Percentiles rank a stretch among this genome's conserved stretches.
phyloP scores from a whole-genome alignment of 306 rosid genomes.

The Geum urbanum region DNA sequence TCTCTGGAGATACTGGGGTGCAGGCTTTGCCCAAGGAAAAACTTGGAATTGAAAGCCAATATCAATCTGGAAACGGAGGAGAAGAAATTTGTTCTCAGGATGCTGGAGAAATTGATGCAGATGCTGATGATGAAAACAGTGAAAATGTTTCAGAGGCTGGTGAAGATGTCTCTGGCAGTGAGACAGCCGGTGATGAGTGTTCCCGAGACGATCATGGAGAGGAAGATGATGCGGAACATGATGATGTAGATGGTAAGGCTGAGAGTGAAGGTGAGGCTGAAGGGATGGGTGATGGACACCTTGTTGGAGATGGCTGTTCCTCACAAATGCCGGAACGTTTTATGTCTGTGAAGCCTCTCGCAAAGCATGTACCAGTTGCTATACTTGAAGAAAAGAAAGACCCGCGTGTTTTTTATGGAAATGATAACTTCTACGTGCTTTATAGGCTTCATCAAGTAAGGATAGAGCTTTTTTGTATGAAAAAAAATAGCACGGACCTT shows the following conservation, averaged over 20 bases:
- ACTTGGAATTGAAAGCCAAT: constrained; percentile 41
- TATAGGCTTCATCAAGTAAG: constrained; percentile 96
- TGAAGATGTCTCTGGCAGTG: constrained; percentile 87
- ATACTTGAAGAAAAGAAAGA: constrained; percentile 51
- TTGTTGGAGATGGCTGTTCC: constrained; percentile 53
- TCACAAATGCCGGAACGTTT: constrained; percentile 66
- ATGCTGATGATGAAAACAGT: constrained; percentile 92
- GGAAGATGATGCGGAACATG: constrained; percentile 70
- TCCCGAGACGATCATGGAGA: constrained; percentile 74
- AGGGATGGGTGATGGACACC: constrained; percentile 64
- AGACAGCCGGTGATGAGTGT: constrained; percentile 91
- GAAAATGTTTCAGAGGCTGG: constrained; percentile 90
- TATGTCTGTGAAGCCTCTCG: constrained; percentile 73
- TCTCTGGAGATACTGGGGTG: constrained; percentile 44
- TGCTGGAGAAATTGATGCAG: constrained; percentile 72
- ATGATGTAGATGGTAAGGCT: constrained; percentile 77
- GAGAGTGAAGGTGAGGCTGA: constrained; percentile 99
- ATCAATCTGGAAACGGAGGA: constrained; percentile 49
- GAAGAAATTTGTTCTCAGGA: constrained; percentile 48
- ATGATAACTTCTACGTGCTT: constrained; percentile 84
- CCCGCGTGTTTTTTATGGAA: constrained; percentile 74
- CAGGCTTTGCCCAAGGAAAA: constrained; percentile 45
- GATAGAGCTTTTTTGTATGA: constrained; percentile 6
- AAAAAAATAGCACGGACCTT: not conserved
- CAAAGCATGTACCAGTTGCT: constrained; percentile 59